A percentile compares a stretch with the other conserved stretches of the same genome.
Conservation (phyloP, 192 early-diverging fungal genomes). For the Obelidium mucronatum region DNA sequence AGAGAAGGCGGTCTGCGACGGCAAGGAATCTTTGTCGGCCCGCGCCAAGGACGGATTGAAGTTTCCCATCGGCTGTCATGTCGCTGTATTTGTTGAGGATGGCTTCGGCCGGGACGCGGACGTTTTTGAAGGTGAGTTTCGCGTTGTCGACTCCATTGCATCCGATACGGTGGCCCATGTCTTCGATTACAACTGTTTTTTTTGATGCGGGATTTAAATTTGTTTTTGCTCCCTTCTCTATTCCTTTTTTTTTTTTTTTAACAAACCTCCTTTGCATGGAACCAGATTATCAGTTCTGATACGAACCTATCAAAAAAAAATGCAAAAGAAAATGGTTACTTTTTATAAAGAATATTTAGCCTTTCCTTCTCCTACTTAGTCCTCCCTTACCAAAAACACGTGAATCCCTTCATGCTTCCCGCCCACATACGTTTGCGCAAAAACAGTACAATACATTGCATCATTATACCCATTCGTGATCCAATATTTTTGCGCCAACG, state of each 20-base stretch:
- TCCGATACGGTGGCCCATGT: conserved; percentile 73
- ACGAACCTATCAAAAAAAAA: conserved; percentile 65
- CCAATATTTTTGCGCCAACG: conserved; percentile 80
- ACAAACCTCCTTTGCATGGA: conserved; percentile 64
- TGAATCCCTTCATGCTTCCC: conserved; percentile 80
- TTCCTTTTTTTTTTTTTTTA: no score
- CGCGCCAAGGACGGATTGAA: conserved; percentile 58
- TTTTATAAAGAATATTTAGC: neutral
- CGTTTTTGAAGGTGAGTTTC: conserved; percentile 64
- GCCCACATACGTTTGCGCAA: conserved; percentile 76
- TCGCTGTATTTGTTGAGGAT: conserved; percentile 74
- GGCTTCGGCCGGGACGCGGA: conserved; percentile 68
- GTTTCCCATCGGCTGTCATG: conserved; percentile 61
- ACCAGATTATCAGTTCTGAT: conserved; percentile 76
- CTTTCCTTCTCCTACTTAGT: no score
- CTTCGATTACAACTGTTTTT: conserved; percentile 77
- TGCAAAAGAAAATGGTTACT: neutral
- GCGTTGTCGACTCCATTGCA: conserved; percentile 84
- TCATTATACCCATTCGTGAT: conserved; percentile 81
- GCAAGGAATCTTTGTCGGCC: conserved; percentile 78
- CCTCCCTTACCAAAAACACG: conserved; percentile 39
- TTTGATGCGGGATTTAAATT: no score
- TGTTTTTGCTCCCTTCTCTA: no score
- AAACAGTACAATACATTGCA: conserved; percentile 75
- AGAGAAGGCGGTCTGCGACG: conserved; percentile 78